Evolutionary conservation across 345 rosid genomes (phyloP).

Genomic region (Eucalyptus pauciflora): DNA sequence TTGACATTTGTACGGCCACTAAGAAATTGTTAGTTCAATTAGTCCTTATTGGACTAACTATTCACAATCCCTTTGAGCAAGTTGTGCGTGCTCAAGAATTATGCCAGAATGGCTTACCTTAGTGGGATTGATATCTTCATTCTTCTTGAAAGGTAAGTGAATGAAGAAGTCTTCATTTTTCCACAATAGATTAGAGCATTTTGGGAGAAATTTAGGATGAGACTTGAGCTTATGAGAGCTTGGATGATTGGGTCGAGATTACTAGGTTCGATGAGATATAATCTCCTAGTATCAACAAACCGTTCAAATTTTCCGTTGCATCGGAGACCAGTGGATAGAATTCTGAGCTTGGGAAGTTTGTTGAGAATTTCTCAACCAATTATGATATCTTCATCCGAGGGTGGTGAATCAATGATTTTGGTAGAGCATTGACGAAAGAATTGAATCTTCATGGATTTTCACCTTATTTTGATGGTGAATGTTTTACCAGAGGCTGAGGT

Average conservation of each 20-base stretch:
- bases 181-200: not conserved
- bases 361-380: not conserved
- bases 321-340: not conserved
- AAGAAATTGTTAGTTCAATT: no score
- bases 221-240: not conserved
- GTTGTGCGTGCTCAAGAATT: not conserved
- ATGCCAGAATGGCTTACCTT: not conserved
- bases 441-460: not conserved
- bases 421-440: not conserved
- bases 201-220: not conserved
- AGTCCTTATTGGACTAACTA: not conserved
- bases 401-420: not conserved
- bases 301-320: not conserved
- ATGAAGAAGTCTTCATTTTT: not conserved
- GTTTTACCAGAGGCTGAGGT: not conserved
- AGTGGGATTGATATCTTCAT: not conserved
- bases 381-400: not conserved
- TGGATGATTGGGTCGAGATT: not conserved
- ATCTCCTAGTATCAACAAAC: not conserved
- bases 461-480: no score
- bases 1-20: no score
- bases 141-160: not conserved
- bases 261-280: not conserved
- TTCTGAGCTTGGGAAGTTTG: not conserved
- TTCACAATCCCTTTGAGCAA: not conserved